phyloP scores from a whole-genome alignment of 1,139 yeast species.

The Hansenula sp. region DNA sequence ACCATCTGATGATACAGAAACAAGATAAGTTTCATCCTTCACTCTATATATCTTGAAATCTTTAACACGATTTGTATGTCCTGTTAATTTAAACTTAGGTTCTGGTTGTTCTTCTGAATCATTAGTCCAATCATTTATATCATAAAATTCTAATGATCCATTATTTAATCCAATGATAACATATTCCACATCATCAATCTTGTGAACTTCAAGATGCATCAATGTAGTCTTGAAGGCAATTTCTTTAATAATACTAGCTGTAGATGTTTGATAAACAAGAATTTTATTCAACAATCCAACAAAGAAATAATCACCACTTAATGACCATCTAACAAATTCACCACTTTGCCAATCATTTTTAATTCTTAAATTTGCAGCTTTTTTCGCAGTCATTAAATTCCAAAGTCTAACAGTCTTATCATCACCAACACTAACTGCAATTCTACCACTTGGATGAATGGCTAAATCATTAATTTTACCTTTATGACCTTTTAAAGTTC shows the following conservation, averaged over 20 bases:
- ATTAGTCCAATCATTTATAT: conserved; percentile 32
- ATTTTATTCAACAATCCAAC: conserved; percentile 70
- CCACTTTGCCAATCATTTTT: conserved; percentile 68
- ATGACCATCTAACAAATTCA: conserved; percentile 60
- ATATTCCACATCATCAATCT: conserved; percentile 45
- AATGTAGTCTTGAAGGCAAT: conserved; percentile 49
- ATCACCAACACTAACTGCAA: conserved; percentile 83
- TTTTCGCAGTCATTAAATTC: conserved; percentile 97
- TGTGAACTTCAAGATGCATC: conserved; percentile 60
- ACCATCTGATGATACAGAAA: conserved; percentile 91
- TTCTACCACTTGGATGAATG: conserved; percentile 89
- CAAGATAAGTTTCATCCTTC: conserved; percentile 45
- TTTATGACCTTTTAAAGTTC: conserved; percentile 80
- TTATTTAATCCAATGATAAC: conserved; percentile 66
- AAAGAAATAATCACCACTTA: conserved; percentile 61
- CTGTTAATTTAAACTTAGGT: conserved; percentile 58
- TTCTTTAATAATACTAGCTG: conserved; percentile 51
- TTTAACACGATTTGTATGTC: conserved; percentile 85
- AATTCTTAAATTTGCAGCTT: conserved; percentile 80
- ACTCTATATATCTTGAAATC: conserved; percentile 56
- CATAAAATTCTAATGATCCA: conserved; percentile 64
- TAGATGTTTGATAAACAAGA: conserved; percentile 59
- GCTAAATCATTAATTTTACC: conserved; percentile 77
- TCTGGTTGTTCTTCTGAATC: conserved; percentile 27
- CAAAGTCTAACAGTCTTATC: conserved; percentile 84